phyloP scores from a whole-genome alignment of 306 rosid species.

The Gillenia trifoliata region DNA sequence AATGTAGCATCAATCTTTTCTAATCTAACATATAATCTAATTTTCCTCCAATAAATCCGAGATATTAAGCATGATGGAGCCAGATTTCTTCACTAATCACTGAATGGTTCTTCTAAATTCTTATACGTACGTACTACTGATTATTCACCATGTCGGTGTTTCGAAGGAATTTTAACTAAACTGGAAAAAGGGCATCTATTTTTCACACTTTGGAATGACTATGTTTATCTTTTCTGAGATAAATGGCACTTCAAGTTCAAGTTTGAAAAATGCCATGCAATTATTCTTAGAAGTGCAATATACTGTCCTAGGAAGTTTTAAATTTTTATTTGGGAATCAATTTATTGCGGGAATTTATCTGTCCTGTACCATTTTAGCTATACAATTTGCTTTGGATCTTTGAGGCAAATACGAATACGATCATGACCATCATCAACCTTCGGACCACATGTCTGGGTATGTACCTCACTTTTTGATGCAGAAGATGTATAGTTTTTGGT shows the following conservation, averaged over 20 bases:
- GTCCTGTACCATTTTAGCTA: background rate
- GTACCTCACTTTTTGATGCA: constrained; percentile 10
- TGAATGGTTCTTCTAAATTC: background rate
- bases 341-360: background rate
- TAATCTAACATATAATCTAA: background rate
- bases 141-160: background rate
- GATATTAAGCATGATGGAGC: constrained; percentile 2
- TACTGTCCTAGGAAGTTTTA: too few relatives aligned
- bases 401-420: background rate
- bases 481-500: background rate
- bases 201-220: background rate
- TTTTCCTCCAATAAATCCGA: background rate
- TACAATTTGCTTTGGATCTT: background rate
- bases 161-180: background rate
- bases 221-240: background rate
- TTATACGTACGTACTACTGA: too few relatives aligned
- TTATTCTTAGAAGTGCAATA: background rate
- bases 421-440: background rate
- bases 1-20: background rate
- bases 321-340: background rate
- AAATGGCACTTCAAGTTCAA: background rate
- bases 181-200: background rate
- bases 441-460: background rate
- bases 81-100: background rate
- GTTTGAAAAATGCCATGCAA: background rate